Conservation (phyloP, 2,329 filamentous ascomycete species). For the Fusarium devonianum region DNA sequence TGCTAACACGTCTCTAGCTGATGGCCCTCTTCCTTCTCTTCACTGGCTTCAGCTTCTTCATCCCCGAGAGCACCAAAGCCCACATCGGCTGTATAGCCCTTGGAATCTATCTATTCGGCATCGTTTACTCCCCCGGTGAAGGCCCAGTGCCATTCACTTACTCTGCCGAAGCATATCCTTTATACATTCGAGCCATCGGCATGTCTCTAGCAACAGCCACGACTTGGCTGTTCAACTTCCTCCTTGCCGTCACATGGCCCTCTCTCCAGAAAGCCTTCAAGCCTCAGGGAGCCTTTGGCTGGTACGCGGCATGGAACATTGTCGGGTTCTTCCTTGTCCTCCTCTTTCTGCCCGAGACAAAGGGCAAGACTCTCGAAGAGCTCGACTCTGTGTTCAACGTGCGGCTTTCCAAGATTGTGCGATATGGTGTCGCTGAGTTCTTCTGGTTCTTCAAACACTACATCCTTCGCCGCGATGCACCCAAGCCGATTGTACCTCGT, state of each 20-base stretch:
- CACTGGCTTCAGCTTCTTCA: conserved; percentile 44
- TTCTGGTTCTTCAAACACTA: conserved; percentile 37
- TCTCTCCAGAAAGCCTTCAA: conserved; percentile 40
- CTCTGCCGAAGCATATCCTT: conserved; percentile 45
- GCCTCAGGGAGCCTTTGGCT: conserved; percentile 45
- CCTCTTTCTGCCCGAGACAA: conserved; percentile 57
- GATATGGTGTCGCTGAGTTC: conserved; percentile 36
- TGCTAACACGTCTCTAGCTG: conserved; percentile 46
- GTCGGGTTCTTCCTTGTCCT: conserved; percentile 56
- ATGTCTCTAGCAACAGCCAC: conserved; percentile 46
- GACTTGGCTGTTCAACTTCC: conserved; percentile 49
- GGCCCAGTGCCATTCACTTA: conserved; percentile 47
- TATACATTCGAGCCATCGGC: conserved; percentile 46
- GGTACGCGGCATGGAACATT: conserved; percentile 56
- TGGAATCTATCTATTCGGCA: conserved; percentile 44
- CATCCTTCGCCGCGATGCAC: conserved; percentile 23
- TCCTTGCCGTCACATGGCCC: conserved; percentile 42
- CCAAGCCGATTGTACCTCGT: conserved; percentile 25
- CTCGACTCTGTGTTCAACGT: conserved; percentile 49
- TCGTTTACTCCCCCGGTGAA: conserved; percentile 45
- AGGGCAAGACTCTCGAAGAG: conserved; percentile 57
- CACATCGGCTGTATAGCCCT: conserved; percentile 42
- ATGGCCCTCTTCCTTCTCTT: conserved; percentile 63
- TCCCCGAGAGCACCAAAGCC: conserved; percentile 33
- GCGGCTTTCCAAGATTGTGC: conserved; percentile 41